Percentiles rank a stretch among this genome's conserved stretches.
Conservation (phyloP, 306 rosid genomes). For the Inga laurina region DNA sequence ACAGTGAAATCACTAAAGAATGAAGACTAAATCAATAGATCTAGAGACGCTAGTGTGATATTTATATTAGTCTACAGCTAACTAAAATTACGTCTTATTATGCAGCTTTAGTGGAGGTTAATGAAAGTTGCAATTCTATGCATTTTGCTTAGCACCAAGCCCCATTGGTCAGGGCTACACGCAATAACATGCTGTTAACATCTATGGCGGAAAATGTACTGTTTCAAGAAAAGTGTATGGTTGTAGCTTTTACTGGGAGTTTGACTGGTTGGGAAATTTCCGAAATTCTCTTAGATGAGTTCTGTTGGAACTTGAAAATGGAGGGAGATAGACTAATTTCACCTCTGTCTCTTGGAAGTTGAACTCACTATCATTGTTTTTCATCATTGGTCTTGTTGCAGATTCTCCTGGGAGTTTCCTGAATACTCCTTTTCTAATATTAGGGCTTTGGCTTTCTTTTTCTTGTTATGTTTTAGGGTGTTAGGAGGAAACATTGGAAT, state of each 20-base stretch:
- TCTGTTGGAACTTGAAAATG: not conserved
- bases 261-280: not conserved
- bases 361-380: not conserved
- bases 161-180: not conserved
- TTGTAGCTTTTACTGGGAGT: not conserved
- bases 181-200: not conserved
- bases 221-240: not conserved
- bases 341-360: not conserved
- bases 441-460: constrained; percentile 6
- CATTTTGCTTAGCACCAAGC: not conserved
- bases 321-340: not conserved
- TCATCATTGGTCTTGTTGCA: not conserved
- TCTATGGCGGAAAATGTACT: not conserved
- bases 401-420: constrained; percentile 18
- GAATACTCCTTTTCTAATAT: not conserved
- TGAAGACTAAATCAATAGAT: not conserved
- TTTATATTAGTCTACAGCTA: not conserved
- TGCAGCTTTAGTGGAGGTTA: not conserved
- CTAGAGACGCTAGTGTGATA: not conserved
- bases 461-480: not conserved
- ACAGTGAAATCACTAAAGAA: not conserved
- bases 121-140: not conserved
- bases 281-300: not conserved
- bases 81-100: not conserved
- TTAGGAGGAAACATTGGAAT: not conserved